A percentile compares a stretch with the other conserved stretches of the same genome.
phyloP scores from a whole-genome alignment of 352 stramenopile species.

The Pythium vanterpoolii region DNA sequence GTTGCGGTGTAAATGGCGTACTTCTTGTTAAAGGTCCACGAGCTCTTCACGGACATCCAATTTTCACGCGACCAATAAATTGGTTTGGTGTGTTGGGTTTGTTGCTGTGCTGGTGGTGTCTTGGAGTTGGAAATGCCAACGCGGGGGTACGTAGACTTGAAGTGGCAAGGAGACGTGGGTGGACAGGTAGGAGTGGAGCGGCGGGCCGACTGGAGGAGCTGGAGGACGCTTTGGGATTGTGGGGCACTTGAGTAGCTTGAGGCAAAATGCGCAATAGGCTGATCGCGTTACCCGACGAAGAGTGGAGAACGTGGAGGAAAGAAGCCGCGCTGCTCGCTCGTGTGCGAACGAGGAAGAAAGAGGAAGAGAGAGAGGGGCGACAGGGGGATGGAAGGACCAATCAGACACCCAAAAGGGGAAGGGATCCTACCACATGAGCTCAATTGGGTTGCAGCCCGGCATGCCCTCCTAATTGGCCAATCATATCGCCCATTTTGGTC shows the following conservation, averaged over 20 bases:
- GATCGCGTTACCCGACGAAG: slow-evolving; percentile 60
- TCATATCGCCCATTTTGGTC: neutral
- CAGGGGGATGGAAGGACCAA: neutral
- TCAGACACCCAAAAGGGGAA: neutral
- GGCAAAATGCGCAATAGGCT: slow-evolving; percentile 61
- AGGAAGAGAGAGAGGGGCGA: neutral
- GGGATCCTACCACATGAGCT: neutral
- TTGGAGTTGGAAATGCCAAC: neutral
- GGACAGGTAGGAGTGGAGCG: neutral
- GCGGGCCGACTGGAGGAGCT: neutral
- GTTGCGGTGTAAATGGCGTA: slow-evolving; percentile 69
- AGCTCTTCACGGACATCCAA: slow-evolving; percentile 81
- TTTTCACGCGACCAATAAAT: neutral
- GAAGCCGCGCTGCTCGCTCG: neutral
- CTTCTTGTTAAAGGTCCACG: slow-evolving; percentile 85
- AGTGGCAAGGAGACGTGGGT: neutral
- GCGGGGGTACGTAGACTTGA: slow-evolving; percentile 1
- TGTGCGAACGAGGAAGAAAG: neutral
- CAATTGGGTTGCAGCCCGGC: neutral
- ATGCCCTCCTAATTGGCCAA: neutral
- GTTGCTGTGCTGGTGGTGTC: neutral
- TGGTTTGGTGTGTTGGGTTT: slow-evolving; percentile 1
- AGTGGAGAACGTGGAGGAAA: slow-evolving; percentile 4
- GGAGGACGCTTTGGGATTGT: slow-evolving; percentile 1
- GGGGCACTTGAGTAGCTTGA: slow-evolving; percentile 9